Evolutionary conservation across 768 basidiomycete species (phyloP).

Genomic region (Strobilomyces dryophilus): DNA sequence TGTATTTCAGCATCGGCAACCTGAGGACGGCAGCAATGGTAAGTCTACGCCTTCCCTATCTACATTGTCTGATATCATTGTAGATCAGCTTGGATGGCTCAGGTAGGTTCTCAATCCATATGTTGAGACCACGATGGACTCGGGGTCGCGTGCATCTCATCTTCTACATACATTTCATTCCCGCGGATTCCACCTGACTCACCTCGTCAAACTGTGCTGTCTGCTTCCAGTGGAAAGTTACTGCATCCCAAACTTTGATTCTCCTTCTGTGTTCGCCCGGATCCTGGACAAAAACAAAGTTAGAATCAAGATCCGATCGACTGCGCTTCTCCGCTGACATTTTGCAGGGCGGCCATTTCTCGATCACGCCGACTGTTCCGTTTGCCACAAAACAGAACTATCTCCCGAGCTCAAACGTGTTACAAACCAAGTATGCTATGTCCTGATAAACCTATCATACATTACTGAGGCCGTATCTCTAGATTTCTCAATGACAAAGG

Average conservation of each 20-base stretch:
- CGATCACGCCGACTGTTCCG: conserved; percentile 67
- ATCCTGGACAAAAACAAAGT: conserved; percentile 83
- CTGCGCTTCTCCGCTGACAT: conserved; percentile 1
- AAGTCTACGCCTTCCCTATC: conserved; percentile 13
- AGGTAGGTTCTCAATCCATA: conserved; percentile 40
- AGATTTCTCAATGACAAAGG: conserved; percentile 85
- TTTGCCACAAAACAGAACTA: conserved; percentile 81
- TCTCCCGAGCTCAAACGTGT: conserved; percentile 75
- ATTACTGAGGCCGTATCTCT: background rate
- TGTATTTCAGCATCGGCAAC: conserved; percentile 65
- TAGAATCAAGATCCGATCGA: background rate
- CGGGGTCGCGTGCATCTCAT: background rate
- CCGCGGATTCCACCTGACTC: background rate
- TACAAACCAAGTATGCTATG: conserved; percentile 67
- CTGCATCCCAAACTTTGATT: conserved; percentile 92
- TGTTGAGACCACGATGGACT: no score
- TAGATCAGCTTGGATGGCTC: conserved; percentile 79
- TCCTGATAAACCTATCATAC: background rate
- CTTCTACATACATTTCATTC: background rate
- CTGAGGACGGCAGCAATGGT: conserved; percentile 76
- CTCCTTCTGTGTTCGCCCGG: conserved; percentile 86
- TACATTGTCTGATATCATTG: conserved; percentile 4
- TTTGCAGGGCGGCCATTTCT: conserved; percentile 81
- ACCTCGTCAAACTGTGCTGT: conserved; percentile 4
- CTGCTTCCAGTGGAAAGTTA: conserved; percentile 72